Evolutionary conservation across 176 grass and related monocot species (phyloP), one percentile per base, ranked within the genome.

Genomic region (Neostapfia colusana): DNA sequence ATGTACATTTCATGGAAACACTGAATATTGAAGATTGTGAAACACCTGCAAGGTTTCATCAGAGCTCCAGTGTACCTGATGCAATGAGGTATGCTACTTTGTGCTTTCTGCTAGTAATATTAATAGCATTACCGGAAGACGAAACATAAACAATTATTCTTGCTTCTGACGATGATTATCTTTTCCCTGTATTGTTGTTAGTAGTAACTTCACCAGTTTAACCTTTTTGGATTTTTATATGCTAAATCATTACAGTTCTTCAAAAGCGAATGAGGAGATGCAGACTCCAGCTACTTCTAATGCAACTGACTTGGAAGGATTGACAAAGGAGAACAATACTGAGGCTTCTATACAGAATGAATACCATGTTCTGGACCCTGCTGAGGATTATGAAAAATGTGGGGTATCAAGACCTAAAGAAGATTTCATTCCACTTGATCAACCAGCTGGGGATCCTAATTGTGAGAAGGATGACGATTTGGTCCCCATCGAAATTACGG

Each of bases 401-500:
- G 70, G 44, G 69, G 26, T 75, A 13, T 74, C 35, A 44, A 75
- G 34, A 17, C 69, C 26, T 38, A 71, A 48, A 69, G 26, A 65
- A 74, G 73, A 80, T 71, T 66, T 71, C 14, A 66, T 31, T 50
- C 62, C 67, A 43, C 81, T 25, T 13, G 21, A 77, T 55, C 42
- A 70, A 74, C 70, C 73, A 66, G 45, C 53, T 34, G 65, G 43
- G 18, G 49, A 80, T 72, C 63, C 55, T 63, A 81, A 79, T 25
- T 78, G 56, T 12, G 35, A 34, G 65, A 75, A 85, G 38, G 40
- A 68, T 63, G 48, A 18, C 54, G 71, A 39, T 72, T 67, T 63
- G 25, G 63, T 82, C 75, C 58, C 74, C 0, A 54, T 82, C 31
- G 83, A 92, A 63, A 77, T 65, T 20, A 76, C 91, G 63, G 74